Base-by-base conservation (phyloP, 192 early-diverging fungal genomes). In the Coemansia sp. region DNA sequence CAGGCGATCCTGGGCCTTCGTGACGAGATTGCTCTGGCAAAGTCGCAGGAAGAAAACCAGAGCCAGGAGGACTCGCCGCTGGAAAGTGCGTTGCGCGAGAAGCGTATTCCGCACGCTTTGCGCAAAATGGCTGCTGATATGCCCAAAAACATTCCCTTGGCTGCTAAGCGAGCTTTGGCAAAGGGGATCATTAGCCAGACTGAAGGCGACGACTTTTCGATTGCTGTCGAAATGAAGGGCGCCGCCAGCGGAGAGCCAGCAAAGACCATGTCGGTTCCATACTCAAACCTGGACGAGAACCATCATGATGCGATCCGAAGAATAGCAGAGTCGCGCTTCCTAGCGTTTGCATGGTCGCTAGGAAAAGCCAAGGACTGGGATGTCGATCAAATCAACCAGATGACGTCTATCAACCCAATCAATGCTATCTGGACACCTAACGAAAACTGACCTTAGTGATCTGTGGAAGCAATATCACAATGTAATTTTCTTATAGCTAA, bases 381-480 rank as follows among this genome's bases (percentile, higher is more conserved):
- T 42, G 64, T 67, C n/a, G 79, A 80, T 49, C 58, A 69, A 18
- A 29, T 74, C 11, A 72, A 76, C 31, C 75, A 85, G 54, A 49
- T 89, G 17, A 48, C 63, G 64, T 84, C 83, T 36, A 80, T 89
- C 42, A 85, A 86, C 66, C 85, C 83, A 14, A 68, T 89, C 33
- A 77, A 62, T 22, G 82, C 82, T 1, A 29, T 87, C n/a, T 89
- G 84, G 85, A 75, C 78, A 1, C 85, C 85, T 14, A 45, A 65
- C 22, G 56, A 65, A 3, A 28, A 25, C 29, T 71, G 42, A 45
- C 16, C 16, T 45, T 11, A 36, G 34, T 8, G 34, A 36, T 4
- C 34, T 36, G 8, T 36, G 34, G 8, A 36, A 6, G 34, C 34
- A 8, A 4, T 8, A 36, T 36, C 8, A 4, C 34, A 36, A 6